Base-by-base conservation (phyloP, 2,329 filamentous ascomycete genomes). In the Colletotrichum tofieldiae region DNA sequence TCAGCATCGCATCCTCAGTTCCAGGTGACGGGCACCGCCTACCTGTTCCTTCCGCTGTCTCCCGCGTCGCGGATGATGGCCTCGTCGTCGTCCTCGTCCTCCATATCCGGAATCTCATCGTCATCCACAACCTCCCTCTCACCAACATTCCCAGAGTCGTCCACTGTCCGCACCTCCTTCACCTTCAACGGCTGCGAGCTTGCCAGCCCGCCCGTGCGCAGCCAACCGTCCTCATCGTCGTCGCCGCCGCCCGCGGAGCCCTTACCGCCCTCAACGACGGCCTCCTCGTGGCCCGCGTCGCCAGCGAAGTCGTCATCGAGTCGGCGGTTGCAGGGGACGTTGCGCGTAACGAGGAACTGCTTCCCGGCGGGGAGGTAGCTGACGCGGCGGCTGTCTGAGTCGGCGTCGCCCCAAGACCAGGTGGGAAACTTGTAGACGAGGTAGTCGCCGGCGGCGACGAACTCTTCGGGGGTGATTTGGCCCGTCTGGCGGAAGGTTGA, bases 391-490 rank as follows among this genome's bases (percentile, higher is more conserved):
- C 90, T 88, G 1, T 92, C 90, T n/a, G 92, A 91, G 67, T 96
- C 93, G 76, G 96, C 95, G 78, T 96, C 94, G 75, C 93, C 92
- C 96, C 96, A 99, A 61, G 94, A 93, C 96, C 96, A 99, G 71
- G 96, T 97, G 11, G 96, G 96, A 84, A 99, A 99, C 86, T 98
- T 98, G 91, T 97, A 98, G 79, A 98, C 95, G 47, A 99, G 91
- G 82, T 98, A 99, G 86, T 99, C 96, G 77, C 96, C 96, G 4
- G 96, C 96, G 5, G 93, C 93, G 62, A 98, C 88, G 83, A 99
- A 99, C 87, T 99, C 96, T 80, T 98, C 96, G 23, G 96, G 96
- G 0, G 96, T 98, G 84, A 99, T 96, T 85, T 98, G 94, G 76
- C 96, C 96, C 5, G 95, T 98, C 78, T 91, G 89, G 77, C 96